Conservation (phyloP, 177 flowering plant species). For the Telopea speciosissima region DNA sequence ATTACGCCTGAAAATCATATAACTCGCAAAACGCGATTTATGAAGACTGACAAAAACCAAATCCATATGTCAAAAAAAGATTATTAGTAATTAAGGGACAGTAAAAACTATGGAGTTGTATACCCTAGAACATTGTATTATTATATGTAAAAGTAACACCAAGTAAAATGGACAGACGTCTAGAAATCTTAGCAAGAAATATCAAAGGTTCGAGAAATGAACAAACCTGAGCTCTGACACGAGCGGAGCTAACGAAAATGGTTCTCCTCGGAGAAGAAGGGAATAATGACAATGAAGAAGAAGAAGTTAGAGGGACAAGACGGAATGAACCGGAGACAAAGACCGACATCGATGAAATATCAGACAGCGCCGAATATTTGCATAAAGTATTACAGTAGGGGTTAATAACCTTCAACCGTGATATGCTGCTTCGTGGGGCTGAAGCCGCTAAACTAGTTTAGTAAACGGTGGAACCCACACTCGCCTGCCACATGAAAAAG, state of each 20-base stretch:
- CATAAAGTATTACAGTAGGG: constrained; percentile 6
- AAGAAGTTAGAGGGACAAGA: constrained; percentile 8
- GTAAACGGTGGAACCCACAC: constrained; percentile 17
- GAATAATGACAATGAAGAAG: constrained; percentile 6
- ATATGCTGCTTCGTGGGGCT: constrained; percentile 12
- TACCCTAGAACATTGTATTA: too few relatives aligned
- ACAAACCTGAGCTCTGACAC: constrained; percentile 51
- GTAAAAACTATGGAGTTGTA: not conserved
- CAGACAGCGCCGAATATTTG: constrained; percentile 9
- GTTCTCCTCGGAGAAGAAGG: constrained; percentile 16
- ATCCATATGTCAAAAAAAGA: too few relatives aligned
- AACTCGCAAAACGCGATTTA: too few relatives aligned
- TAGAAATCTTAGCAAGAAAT: not conserved
- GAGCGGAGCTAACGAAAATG: constrained; percentile 17
- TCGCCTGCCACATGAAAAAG: constrained; percentile 17
- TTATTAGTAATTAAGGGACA: not conserved
- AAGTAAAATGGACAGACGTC: too few relatives aligned
- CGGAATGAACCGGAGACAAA: constrained; percentile 33
- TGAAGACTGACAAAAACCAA: too few relatives aligned
- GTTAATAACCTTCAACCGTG: not conserved
- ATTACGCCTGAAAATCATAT: not conserved
- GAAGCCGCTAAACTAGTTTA: too few relatives aligned
- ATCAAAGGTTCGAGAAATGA: not conserved
- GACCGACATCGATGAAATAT: constrained; percentile 26
- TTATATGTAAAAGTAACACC: not conserved